Percentiles rank a stretch among this genome's conserved stretches.
These are phyloP conservation scores for Saturnispora sekii DNA, from an alignment of 805 yeast genomes.

Conservation along the genomic window DNA sequence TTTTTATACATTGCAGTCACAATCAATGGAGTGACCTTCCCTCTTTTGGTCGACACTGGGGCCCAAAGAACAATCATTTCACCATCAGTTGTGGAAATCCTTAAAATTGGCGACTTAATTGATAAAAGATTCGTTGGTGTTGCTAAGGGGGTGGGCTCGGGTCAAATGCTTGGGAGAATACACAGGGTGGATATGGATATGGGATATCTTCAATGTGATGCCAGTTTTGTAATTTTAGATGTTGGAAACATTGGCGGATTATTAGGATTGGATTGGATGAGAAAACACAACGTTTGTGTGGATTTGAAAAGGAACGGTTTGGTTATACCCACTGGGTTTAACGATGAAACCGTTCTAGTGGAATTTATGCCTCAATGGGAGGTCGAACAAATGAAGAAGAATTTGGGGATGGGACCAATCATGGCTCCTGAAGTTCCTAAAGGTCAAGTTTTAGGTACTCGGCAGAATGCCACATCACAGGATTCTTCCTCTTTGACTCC, in stretches of 20 bases:
- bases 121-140: constrained; percentile 75
- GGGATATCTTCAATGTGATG: constrained; percentile 53
- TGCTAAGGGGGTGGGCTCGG: constrained; percentile 86
- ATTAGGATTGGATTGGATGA: constrained; percentile 85
- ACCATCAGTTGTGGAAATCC: constrained; percentile 61
- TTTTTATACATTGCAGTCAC: constrained; percentile 77
- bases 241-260: constrained; percentile 56
- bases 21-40: constrained; percentile 71
- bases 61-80: constrained; percentile 86
- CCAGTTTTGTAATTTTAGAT: constrained; percentile 66
- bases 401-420: constrained; percentile 16
- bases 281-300: constrained; percentile 74
- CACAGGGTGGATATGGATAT: constrained; percentile 83
- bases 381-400: constrained; percentile 11
- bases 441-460: constrained; percentile 1
- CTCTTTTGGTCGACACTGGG: constrained; percentile 95
- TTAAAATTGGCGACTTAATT: constrained; percentile 61
- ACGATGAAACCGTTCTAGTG: constrained; percentile 33
- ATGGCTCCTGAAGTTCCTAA: not conserved
- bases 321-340: constrained; percentile 23
- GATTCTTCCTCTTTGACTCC: not conserved
- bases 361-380: constrained; percentile 14
- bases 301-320: constrained; percentile 62
- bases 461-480: not conserved
- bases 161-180: constrained; percentile 69